phyloP scores from a whole-genome alignment of 108 stramenopile species.

The Stephanodiscus triporus region DNA sequence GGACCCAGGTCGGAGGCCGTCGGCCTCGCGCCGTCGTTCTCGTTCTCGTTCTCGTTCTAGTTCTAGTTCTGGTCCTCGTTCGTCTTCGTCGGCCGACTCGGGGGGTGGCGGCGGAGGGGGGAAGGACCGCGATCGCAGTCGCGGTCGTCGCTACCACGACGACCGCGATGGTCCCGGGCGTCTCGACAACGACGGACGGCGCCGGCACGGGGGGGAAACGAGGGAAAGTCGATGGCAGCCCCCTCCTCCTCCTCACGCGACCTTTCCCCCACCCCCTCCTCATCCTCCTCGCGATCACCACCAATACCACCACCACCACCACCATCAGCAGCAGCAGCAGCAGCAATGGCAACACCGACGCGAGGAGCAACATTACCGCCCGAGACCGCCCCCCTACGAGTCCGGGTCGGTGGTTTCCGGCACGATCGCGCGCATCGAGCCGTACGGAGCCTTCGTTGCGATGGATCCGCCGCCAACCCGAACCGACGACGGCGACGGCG shows the following conservation, averaged over 20 bases:
- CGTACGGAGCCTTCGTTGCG: slow-evolving; percentile 82
- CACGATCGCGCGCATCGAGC: slow-evolving; percentile 67
- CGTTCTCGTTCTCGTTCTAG: not conserved
- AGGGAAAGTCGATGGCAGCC: slow-evolving; percentile 9
- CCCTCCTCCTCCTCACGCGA: not conserved
- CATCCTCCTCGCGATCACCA: not conserved
- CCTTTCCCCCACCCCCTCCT: not conserved
- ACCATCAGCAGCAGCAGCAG: no score
- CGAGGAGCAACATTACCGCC: no score
- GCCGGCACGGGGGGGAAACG: slow-evolving; percentile 5
- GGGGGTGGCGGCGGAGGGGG: not conserved
- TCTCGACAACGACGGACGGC: slow-evolving; percentile 1
- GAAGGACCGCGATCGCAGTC: slow-evolving; percentile 3
- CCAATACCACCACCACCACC: slow-evolving; percentile 7
- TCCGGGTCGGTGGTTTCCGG: slow-evolving; percentile 60
- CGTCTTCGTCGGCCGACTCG: not conserved
- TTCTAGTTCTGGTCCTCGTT: slow-evolving; percentile 1
- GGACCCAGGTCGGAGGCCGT: not conserved
- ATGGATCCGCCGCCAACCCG: slow-evolving; percentile 28
- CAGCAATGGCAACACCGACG: no score
- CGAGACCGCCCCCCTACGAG: slow-evolving; percentile 35
- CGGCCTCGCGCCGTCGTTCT: no score
- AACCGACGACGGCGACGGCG: slow-evolving; percentile 1
- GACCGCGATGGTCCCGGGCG: not conserved
- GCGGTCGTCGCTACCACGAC: not conserved